These are phyloP conservation scores for Ceratocystis papillata DNA, from an alignment of 2,329 filamentous ascomycete genomes.

Conservation along the genomic window DNA sequence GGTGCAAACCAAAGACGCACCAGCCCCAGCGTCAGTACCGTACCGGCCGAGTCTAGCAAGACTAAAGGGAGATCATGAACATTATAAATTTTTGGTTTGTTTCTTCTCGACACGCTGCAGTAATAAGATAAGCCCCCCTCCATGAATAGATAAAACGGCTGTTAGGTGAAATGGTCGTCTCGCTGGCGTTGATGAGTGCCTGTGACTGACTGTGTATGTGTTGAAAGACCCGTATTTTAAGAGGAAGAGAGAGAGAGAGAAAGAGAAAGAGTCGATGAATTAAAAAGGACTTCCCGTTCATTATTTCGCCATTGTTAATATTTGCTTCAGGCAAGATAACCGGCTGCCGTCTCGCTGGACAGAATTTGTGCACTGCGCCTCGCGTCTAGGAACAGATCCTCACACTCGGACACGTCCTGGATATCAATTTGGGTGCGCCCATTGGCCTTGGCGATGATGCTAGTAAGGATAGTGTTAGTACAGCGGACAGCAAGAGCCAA, in stretches of 20 bases:
- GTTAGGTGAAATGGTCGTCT: no score
- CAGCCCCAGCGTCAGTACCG: not conserved
- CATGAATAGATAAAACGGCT: no score
- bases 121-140: no score
- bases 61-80: constrained; percentile 2
- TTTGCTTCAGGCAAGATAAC: constrained; percentile 47
- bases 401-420: constrained; percentile 67
- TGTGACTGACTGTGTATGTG: no score
- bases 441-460: constrained; percentile 79
- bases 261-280: not conserved
- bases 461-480: constrained; percentile 30
- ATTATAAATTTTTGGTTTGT: not conserved
- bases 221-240: no score
- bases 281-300: not conserved
- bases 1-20: constrained; percentile 10
- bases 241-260: not conserved
- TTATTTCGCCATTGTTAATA: not conserved
- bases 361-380: constrained; percentile 65
- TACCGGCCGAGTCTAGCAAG: not conserved
- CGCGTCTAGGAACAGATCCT: constrained; percentile 74
- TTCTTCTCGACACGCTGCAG: no score
- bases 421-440: constrained; percentile 66
- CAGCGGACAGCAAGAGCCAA: not conserved
- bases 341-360: constrained; percentile 48
- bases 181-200: no score